Conservation (phyloP, 495 filamentous ascomycete genomes). For the Penicillium riverlandense region DNA sequence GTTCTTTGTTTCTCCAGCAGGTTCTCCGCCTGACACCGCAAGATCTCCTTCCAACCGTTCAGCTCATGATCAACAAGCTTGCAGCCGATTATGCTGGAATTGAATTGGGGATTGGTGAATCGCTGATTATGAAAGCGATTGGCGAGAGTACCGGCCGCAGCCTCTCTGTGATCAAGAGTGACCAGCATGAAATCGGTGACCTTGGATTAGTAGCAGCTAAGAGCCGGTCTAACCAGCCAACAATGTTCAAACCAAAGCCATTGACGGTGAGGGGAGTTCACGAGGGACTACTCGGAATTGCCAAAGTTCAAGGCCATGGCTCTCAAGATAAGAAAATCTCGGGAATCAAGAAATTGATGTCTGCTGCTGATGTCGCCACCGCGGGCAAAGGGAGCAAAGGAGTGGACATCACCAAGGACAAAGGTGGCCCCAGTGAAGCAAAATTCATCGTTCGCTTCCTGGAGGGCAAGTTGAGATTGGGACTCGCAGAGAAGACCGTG, state of each 20-base stretch:
- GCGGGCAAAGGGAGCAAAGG: constrained; percentile 60
- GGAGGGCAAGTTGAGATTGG: constrained; percentile 87
- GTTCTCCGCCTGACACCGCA: constrained; percentile 84
- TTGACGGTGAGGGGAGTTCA: constrained; percentile 83
- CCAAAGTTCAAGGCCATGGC: constrained; percentile 77
- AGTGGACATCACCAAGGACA: constrained; percentile 84
- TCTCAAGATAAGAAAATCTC: constrained; percentile 87
- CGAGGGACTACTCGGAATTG: constrained; percentile 81
- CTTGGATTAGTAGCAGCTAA: constrained; percentile 92
- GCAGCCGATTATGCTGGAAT: constrained; percentile 95
- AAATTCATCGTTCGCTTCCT: constrained; percentile 90
- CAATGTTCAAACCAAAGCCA: constrained; percentile 95
- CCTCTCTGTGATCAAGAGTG: constrained; percentile 77
- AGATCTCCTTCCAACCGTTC: constrained; percentile 78
- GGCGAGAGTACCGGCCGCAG: constrained; percentile 89
- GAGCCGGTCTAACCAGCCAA: constrained; percentile 85
- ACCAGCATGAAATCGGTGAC: constrained; percentile 94
- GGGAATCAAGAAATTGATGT: constrained; percentile 88
- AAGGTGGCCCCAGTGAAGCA: constrained; percentile 88
- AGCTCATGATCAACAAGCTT: constrained; percentile 96
- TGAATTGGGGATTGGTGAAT: constrained; percentile 94
- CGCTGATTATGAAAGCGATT: constrained; percentile 96
- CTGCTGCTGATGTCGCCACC: constrained; percentile 67
- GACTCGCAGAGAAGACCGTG: constrained; percentile 86
- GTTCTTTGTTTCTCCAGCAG: constrained; percentile 84